phyloP scores from a whole-genome alignment of 176 grass and related monocot genomes.

The Hsuehochloa calcarea region DNA sequence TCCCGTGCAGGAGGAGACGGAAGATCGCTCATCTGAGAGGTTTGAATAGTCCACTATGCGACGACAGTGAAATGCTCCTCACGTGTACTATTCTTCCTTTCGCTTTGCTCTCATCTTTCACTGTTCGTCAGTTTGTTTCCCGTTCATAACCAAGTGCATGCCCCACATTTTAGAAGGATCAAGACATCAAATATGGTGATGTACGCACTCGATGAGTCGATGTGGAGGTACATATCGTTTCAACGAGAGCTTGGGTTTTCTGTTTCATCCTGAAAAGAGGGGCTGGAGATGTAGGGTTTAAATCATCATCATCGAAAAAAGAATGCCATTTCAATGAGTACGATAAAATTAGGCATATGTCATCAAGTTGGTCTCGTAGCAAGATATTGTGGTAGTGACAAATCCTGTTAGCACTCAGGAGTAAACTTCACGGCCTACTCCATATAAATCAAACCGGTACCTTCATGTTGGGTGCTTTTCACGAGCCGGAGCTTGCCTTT shows the following conservation, averaged over 20 bases:
- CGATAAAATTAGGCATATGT: not conserved
- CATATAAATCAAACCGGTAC: not conserved
- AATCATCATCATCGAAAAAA: no score
- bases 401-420: not conserved
- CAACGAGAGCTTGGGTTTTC: not conserved
- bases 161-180: not conserved
- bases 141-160: not conserved
- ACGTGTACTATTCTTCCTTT: not conserved
- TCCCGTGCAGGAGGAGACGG: not conserved
- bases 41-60: not conserved
- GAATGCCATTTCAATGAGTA: not conserved
- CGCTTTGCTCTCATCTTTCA: not conserved
- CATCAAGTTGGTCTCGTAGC: not conserved
- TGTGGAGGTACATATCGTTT: not conserved
- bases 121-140: not conserved
- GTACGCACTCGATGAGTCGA: not conserved
- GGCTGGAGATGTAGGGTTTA: not conserved
- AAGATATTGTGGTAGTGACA: not conserved
- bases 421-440: not conserved
- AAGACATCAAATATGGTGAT: not conserved
- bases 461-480: not conserved
- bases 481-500: no score
- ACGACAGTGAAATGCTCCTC: not conserved
- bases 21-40: not conserved
- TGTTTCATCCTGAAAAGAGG: not conserved